Percentiles rank a stretch among this genome's conserved stretches.
Conservation (phyloP, 1,284 basidiomycete species). For the Pseudozyma tsukubaensis region DNA sequence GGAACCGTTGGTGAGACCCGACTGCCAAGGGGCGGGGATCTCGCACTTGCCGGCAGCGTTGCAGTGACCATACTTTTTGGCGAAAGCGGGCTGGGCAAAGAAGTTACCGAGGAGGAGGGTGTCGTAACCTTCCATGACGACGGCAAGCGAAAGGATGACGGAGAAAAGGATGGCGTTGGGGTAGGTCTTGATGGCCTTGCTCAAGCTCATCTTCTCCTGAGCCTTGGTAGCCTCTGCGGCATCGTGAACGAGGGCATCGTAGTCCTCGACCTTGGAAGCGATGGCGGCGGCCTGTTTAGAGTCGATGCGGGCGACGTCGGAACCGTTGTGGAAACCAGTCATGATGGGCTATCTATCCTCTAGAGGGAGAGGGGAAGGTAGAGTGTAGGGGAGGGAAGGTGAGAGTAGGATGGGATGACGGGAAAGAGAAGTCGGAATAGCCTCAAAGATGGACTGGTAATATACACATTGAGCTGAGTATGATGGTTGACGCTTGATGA, state of each 20-base stretch:
- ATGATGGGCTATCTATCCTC: constrained; percentile 15
- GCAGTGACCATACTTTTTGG: constrained; percentile 63
- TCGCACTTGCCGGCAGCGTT: constrained; percentile 66
- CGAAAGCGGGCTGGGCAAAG: constrained; percentile 69
- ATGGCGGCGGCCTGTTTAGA: constrained; percentile 50
- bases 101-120: constrained; percentile 65
- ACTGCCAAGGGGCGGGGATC: constrained; percentile 71
- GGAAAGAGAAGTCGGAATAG: neutral
- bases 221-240: constrained; percentile 68
- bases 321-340: constrained; percentile 18
- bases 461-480: constrained; percentile 15
- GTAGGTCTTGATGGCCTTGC: constrained; percentile 70
- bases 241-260: constrained; percentile 68
- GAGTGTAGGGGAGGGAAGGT: constrained; percentile 7
- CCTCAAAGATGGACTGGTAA: constrained; percentile 20
- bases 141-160: constrained; percentile 70
- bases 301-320: constrained; percentile 57
- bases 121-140: constrained; percentile 71
- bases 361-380: neutral
- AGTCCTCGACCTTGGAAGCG: constrained; percentile 58
- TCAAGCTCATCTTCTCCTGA: constrained; percentile 69
- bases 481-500: neutral
- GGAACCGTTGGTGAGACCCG: constrained; percentile 63
- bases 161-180: constrained; percentile 71
- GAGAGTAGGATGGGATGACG: constrained; percentile 1